Percentiles rank a stretch among this genome's conserved stretches.
Evolutionary conservation across 768 basidiomycete genomes (phyloP).

Genomic region (Lactarius psammicola): DNA sequence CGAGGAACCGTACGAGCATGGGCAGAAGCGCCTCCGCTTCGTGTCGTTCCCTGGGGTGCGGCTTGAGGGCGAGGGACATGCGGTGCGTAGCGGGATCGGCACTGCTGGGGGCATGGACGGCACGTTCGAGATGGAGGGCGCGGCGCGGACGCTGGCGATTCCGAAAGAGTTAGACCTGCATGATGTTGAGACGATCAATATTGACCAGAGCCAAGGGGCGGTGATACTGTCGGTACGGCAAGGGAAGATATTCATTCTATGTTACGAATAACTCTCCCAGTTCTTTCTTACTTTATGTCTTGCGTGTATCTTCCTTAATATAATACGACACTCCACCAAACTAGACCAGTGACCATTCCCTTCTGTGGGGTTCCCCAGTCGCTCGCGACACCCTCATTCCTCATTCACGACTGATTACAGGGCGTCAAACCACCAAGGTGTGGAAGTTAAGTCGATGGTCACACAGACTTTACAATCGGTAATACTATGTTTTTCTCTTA

Average conservation of each 20-base stretch:
- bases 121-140: constrained; percentile 42
- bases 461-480: neutral
- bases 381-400: too few species aligned
- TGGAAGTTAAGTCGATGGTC: neutral
- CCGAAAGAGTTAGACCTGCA: constrained; percentile 65
- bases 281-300: neutral
- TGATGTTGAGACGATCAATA: constrained; percentile 70
- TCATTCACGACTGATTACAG: too few species aligned
- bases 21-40: constrained; percentile 59
- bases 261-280: constrained; percentile 45
- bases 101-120: constrained; percentile 28
- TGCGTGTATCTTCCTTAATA: neutral
- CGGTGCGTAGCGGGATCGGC: constrained; percentile 19
- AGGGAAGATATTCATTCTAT: constrained; percentile 71
- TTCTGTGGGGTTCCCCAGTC: neutral
- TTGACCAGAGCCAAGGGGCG: constrained; percentile 73
- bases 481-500: too few species aligned
- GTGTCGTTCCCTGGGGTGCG: constrained; percentile 65
- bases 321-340: neutral
- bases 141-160: constrained; percentile 58
- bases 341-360: neutral
- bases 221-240: constrained; percentile 65
- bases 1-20: constrained; percentile 31
- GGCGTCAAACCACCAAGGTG: too few species aligned
- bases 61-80: constrained; percentile 35